A percentile compares a stretch with the other conserved stretches of the same genome.
Evolutionary conservation across 2,329 filamentous ascomycete species (phyloP).

Genomic region (Stachybotrys chlorohalonatus): DNA sequence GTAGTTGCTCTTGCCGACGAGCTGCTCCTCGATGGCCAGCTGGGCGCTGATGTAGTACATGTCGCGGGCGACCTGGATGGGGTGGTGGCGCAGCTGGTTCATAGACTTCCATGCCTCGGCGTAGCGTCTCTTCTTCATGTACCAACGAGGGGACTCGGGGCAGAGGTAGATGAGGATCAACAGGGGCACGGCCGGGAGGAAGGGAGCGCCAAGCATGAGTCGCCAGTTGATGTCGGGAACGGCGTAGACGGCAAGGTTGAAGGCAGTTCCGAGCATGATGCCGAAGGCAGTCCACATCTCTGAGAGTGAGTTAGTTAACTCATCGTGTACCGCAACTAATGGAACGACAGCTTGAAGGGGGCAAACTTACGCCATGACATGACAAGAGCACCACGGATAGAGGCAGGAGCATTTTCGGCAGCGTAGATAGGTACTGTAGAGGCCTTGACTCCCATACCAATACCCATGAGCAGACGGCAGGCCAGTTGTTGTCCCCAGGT

Average conservation of each 20-base stretch:
- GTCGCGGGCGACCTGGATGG: constrained; percentile 49
- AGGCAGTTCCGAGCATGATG: constrained; percentile 33
- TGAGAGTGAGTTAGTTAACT: constrained; percentile 17
- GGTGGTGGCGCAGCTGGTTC: constrained; percentile 38
- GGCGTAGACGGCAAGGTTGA: constrained; percentile 23
- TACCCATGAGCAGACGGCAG: constrained; percentile 58
- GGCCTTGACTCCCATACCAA: constrained; percentile 60
- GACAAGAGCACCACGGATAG: constrained; percentile 63
- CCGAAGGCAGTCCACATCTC: constrained; percentile 55
- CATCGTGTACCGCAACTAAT: background rate
- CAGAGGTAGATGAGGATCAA: constrained; percentile 48
- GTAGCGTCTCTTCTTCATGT: constrained; percentile 56
- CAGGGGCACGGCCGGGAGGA: constrained; percentile 47
- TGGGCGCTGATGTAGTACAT: constrained; percentile 45
- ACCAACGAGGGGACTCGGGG: constrained; percentile 55
- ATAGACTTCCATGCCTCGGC: constrained; percentile 50
- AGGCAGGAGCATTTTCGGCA: constrained; percentile 61
- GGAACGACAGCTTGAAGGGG: background rate
- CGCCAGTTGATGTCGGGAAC: constrained; percentile 22
- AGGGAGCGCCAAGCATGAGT: constrained; percentile 49
- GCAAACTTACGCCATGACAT: constrained; percentile 59
- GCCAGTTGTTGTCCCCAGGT: constrained; percentile 60
- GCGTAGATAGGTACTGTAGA: constrained; percentile 64
- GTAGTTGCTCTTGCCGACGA: constrained; percentile 28
- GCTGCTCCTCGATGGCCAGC: constrained; percentile 29